Evolutionary conservation across 805 yeast species (phyloP).

Genomic region (Millerozyma miso): DNA sequence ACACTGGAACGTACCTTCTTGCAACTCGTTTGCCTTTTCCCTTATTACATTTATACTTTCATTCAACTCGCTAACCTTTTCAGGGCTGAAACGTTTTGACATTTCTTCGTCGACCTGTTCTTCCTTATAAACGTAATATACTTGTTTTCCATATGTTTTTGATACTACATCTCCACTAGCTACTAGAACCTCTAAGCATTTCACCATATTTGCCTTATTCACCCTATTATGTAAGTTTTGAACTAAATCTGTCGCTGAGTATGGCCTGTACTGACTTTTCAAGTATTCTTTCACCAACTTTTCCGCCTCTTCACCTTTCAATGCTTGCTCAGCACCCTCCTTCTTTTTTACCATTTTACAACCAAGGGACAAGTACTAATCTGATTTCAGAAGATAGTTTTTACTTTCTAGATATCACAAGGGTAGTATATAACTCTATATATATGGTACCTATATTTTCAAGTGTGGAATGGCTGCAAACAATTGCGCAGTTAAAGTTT

Average conservation of each 20-base stretch:
- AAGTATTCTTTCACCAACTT: conserved; percentile 33
- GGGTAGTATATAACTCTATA: not conserved
- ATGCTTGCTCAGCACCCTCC: not conserved
- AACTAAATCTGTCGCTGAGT: conserved; percentile 42
- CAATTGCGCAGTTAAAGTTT: conserved; percentile 9
- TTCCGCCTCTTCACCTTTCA: conserved; percentile 21
- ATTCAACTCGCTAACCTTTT: not conserved
- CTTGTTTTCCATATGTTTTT: conserved; percentile 43
- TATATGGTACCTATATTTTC: not conserved
- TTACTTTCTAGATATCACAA: too few relatives aligned
- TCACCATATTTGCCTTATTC: conserved; percentile 27
- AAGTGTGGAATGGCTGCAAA: not conserved
- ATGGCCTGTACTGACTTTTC: conserved; percentile 44
- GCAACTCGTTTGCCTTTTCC: not conserved
- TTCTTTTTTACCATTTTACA: conserved; percentile 3
- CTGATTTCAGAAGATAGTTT: too few relatives aligned
- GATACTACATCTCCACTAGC: conserved; percentile 27
- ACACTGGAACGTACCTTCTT: conserved; percentile 1
- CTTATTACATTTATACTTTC: not conserved
- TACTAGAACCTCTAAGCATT: conserved; percentile 33
- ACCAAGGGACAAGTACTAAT: too few relatives aligned
- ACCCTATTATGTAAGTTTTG: conserved; percentile 41
- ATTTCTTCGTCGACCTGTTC: conserved; percentile 6
- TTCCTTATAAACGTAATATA: conserved; percentile 41
- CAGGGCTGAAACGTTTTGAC: conserved; percentile 3